Percentiles rank a stretch among this genome's conserved stretches.
Evolutionary conservation across 495 filamentous ascomycete genomes (phyloP).

Genomic region (Xylaria curta): DNA sequence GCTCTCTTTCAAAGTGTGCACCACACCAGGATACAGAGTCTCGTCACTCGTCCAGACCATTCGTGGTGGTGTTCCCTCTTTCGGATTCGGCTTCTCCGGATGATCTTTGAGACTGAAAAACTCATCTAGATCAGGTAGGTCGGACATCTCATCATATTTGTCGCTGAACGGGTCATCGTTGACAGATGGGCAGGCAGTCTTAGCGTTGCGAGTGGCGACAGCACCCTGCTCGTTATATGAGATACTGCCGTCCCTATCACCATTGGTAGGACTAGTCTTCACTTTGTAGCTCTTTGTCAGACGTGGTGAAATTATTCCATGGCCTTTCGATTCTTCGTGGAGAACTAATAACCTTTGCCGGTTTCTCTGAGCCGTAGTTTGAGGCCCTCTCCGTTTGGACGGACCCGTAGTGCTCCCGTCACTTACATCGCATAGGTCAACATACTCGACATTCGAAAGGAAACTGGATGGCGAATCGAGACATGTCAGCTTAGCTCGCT

Average conservation of each 20-base stretch:
- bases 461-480: slow-evolving; percentile 2
- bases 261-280: neutral
- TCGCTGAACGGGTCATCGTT: slow-evolving; percentile 15
- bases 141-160: slow-evolving; percentile 27
- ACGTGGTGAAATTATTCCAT: slow-evolving; percentile 20
- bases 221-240: slow-evolving; percentile 1
- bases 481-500: neutral
- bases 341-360: slow-evolving; percentile 6
- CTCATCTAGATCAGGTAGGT: slow-evolving; percentile 36
- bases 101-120: slow-evolving; percentile 17
- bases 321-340: slow-evolving; percentile 15
- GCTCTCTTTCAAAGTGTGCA: slow-evolving; percentile 38
- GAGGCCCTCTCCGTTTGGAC: slow-evolving; percentile 24
- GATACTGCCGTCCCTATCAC: neutral
- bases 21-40: slow-evolving; percentile 34
- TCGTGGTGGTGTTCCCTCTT: slow-evolving; percentile 43
- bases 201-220: neutral
- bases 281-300: slow-evolving; percentile 28
- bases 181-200: neutral
- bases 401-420: slow-evolving; percentile 20
- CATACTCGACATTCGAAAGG: slow-evolving; percentile 43
- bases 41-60: slow-evolving; percentile 38
- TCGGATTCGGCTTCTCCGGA: slow-evolving; percentile 19
- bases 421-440: slow-evolving; percentile 40
- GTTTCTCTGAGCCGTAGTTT: neutral